phyloP scores from a whole-genome alignment of 2,329 filamentous ascomycete genomes.

The Cercospora janseana region DNA sequence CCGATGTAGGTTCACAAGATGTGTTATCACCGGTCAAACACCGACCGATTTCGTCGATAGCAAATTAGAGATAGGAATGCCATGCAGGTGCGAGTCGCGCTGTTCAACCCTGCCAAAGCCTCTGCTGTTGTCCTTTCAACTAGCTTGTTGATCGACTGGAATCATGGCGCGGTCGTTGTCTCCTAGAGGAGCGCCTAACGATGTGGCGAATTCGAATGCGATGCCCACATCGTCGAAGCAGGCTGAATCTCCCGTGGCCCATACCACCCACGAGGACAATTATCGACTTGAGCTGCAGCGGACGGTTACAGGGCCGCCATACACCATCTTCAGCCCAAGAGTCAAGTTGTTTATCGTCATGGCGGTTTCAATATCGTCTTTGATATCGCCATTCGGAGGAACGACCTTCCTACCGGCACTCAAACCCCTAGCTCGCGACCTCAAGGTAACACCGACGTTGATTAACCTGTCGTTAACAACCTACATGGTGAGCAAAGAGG shows the following conservation, averaged over 20 bases:
- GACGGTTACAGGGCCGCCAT: conserved; percentile 28
- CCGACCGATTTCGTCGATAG: conserved; percentile 12
- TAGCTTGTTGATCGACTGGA: too few species aligned
- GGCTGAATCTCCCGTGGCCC: background rate
- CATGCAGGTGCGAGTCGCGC: background rate
- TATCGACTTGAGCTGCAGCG: conserved; percentile 14
- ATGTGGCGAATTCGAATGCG: background rate
- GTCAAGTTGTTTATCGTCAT: conserved; percentile 34
- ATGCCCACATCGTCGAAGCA: background rate
- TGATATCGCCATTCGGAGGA: conserved; percentile 34
- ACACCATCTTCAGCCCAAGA: conserved; percentile 29
- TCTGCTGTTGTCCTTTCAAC: background rate
- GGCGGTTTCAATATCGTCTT: conserved; percentile 30
- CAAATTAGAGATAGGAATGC: background rate
- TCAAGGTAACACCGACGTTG: conserved; percentile 44
- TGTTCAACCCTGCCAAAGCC: background rate
- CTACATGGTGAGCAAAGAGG: conserved; percentile 49
- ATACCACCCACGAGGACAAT: background rate
- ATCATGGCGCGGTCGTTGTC: too few species aligned
- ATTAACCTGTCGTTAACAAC: conserved; percentile 57
- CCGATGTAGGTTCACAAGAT: conserved; percentile 13
- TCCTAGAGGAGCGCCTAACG: too few species aligned
- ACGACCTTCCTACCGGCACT: conserved; percentile 58
- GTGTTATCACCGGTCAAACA: conserved; percentile 8
- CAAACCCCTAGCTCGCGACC: conserved; percentile 49